Conservation (phyloP, 2,329 filamentous ascomycete species). For the Xylaria polymorpha region DNA sequence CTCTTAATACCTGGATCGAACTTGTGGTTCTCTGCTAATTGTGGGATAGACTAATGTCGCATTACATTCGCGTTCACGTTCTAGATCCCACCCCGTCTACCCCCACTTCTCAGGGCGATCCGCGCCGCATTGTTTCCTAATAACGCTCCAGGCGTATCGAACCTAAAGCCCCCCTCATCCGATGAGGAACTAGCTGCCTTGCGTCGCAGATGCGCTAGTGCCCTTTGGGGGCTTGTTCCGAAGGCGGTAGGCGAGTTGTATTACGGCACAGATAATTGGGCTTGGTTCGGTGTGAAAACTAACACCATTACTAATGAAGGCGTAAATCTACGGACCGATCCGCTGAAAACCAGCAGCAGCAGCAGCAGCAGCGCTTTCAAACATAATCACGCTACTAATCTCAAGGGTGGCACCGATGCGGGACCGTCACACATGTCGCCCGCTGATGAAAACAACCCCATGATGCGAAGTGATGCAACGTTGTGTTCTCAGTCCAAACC, state of each 20-base stretch:
- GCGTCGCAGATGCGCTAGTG: constrained; percentile 73
- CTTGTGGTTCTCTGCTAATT: constrained; percentile 46
- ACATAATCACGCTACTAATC: constrained; percentile 35
- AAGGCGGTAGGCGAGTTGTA: constrained; percentile 61
- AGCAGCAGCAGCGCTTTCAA: constrained; percentile 39
- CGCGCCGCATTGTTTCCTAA: constrained; percentile 88
- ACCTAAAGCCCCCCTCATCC: constrained; percentile 68
- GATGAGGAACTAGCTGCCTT: constrained; percentile 70
- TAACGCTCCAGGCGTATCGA: constrained; percentile 76
- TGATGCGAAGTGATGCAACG: constrained; percentile 45
- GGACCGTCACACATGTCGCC: constrained; percentile 45
- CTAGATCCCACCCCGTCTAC: constrained; percentile 73
- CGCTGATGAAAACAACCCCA: constrained; percentile 44
- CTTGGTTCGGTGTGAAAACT: constrained; percentile 46
- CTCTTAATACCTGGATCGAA: constrained; percentile 41
- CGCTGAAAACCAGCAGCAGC: constrained; percentile 41
- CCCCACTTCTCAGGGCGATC: constrained; percentile 74
- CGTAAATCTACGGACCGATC: constrained; percentile 45
- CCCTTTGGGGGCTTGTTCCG: constrained; percentile 63
- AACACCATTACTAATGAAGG: constrained; percentile 40
- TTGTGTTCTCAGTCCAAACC: constrained; percentile 43
- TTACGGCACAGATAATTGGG: constrained; percentile 55
- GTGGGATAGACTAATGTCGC: constrained; percentile 65
- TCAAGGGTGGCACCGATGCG: constrained; percentile 43
- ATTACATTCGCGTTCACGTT: constrained; percentile 66